Evolutionary conservation across 83 land plant genomes (phyloP).

Genomic region (Picea abies): DNA sequence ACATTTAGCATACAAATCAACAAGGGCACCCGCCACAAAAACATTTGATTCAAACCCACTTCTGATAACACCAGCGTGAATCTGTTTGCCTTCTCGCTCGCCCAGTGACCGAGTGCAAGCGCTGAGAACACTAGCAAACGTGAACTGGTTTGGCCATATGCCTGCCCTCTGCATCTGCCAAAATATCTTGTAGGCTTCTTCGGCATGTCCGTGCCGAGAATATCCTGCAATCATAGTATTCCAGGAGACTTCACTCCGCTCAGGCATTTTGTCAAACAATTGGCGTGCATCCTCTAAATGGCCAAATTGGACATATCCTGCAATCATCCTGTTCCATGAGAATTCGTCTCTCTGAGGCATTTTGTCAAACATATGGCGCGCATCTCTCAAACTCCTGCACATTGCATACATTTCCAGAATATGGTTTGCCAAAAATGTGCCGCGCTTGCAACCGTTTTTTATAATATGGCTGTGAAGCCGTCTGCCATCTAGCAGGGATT

Average conservation of each 20-base stretch:
- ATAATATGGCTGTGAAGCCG: neutral
- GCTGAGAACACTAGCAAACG: constrained; percentile 36
- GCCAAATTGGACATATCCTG: neutral
- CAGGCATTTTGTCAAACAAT: constrained; percentile 1
- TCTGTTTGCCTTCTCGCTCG: constrained; percentile 28
- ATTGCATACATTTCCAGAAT: constrained; percentile 9
- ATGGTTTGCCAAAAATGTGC: neutral
- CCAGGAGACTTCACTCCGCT: constrained; percentile 35
- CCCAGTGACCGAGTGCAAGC: constrained; percentile 29
- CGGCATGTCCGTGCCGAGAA: constrained; percentile 19
- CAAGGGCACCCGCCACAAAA: constrained; percentile 28
- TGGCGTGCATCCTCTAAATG: neutral
- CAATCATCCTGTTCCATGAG: constrained; percentile 10
- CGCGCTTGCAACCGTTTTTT: neutral
- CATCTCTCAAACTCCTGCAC: neutral
- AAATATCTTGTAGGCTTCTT: constrained; percentile 26
- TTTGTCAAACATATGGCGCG: neutral
- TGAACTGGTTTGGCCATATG: constrained; percentile 23
- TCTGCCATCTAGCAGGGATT: neutral
- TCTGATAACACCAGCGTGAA: constrained; percentile 32
- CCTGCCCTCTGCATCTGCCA: constrained; percentile 30
- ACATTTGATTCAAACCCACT: constrained; percentile 26
- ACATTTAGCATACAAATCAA: constrained; percentile 50
- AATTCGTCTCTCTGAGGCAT: neutral
- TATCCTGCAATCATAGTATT: constrained; percentile 42